Conservation (phyloP, 2,329 filamentous ascomycete species). For the Cadophora gregata region DNA sequence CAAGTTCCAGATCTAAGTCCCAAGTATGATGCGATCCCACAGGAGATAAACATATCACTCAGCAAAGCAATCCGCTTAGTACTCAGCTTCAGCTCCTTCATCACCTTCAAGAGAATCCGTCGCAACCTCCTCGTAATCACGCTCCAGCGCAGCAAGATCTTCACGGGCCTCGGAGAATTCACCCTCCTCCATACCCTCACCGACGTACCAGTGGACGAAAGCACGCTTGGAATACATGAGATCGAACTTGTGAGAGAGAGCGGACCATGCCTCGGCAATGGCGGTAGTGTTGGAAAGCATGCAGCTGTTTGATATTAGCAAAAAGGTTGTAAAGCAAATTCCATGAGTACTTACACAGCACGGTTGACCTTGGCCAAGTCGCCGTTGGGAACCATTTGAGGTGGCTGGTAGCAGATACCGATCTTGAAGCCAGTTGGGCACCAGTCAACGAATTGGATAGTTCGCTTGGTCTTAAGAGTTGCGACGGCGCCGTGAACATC, state of each 20-base stretch:
- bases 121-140: constrained; percentile 98
- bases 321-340: constrained; percentile 3
- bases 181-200: constrained; percentile 99
- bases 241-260: constrained; percentile 97
- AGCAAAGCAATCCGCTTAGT: constrained; percentile 28
- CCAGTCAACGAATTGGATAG: constrained; percentile 99
- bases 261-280: constrained; percentile 97
- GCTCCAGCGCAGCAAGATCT: constrained; percentile 96
- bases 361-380: constrained; percentile 98
- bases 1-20: constrained; percentile 40
- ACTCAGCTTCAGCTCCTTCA: constrained; percentile 71
- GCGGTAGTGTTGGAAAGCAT: constrained; percentile 99
- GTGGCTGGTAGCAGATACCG: constrained; percentile 99
- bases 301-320: constrained; percentile 65
- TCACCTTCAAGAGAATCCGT: constrained; percentile 91
- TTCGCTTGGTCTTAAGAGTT: constrained; percentile 98
- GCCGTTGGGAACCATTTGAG: constrained; percentile 93
- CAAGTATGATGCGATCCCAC: constrained; percentile 43
- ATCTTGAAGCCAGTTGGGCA: constrained; percentile 99
- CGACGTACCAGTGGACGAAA: constrained; percentile 99
- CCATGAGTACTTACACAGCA: constrained; percentile 76
- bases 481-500: constrained; percentile 92
- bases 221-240: constrained; percentile 99
- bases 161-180: constrained; percentile 99
- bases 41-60: constrained; percentile 38